Evolutionary conservation across 2,329 filamentous ascomycete species (phyloP).

Genomic region (Pseudogymnoascus sp.): DNA sequence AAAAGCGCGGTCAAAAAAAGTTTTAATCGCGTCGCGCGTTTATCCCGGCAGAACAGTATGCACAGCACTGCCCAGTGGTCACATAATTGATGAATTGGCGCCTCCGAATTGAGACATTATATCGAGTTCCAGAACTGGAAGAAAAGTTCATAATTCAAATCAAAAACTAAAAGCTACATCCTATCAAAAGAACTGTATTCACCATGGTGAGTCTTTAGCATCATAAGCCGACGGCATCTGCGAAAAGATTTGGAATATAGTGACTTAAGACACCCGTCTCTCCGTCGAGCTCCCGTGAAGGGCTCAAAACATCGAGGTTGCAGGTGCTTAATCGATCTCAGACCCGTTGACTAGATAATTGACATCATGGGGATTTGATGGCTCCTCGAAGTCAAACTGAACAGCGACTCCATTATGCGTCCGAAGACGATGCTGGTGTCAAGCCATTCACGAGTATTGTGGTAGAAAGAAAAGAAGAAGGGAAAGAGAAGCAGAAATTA

Average conservation of each 20-base stretch:
- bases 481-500: background rate
- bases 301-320: slow-evolving; percentile 6
- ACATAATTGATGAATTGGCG: background rate
- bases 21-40: slow-evolving; percentile 5
- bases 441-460: slow-evolving; percentile 2
- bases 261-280: slow-evolving; percentile 3
- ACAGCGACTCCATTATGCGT: slow-evolving; percentile 1
- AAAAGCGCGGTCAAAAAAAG: background rate
- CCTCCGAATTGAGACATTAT: background rate
- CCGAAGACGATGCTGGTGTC: slow-evolving; percentile 4
- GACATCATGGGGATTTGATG: slow-evolving; percentile 8
- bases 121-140: background rate
- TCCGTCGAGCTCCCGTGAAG: background rate
- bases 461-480: background rate
- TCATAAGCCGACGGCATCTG: slow-evolving; percentile 4
- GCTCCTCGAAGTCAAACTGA: slow-evolving; percentile 8
- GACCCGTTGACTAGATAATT: slow-evolving; percentile 7
- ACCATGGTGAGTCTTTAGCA: slow-evolving; percentile 8
- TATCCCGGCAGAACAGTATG: background rate
- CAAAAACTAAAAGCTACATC: slow-evolving; percentile 1
- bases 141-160: background rate
- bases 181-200: slow-evolving; percentile 3
- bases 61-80: background rate
- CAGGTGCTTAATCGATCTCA: slow-evolving; percentile 6
- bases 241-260: slow-evolving; percentile 9